These are phyloP conservation scores for Anastatica hierochuntica DNA, from an alignment of 345 rosid genomes.

Conservation along the genomic window DNA sequence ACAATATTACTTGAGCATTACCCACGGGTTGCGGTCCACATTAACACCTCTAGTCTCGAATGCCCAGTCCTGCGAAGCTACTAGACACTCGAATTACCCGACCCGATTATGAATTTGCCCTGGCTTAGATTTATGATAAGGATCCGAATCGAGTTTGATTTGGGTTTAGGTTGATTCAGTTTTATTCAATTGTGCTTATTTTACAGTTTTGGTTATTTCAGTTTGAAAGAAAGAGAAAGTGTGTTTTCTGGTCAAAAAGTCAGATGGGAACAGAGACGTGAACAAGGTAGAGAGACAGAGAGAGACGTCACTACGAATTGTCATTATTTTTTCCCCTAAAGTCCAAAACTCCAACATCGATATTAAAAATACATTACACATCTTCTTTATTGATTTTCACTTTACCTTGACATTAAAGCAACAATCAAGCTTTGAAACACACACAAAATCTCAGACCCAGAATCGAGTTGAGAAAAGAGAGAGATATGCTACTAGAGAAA, in stretches of 20 bases:
- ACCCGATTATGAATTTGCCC: too few species aligned
- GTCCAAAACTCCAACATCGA: slow-evolving; percentile 2
- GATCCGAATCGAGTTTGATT: too few species aligned
- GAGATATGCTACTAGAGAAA: slow-evolving; percentile 17
- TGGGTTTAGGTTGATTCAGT: too few species aligned
- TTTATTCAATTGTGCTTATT: too few species aligned
- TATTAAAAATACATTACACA: slow-evolving; percentile 3
- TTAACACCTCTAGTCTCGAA: too few species aligned
- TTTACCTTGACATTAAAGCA: slow-evolving; percentile 34
- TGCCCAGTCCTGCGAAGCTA: too few species aligned
- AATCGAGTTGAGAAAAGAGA: background rate
- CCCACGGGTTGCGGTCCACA: too few species aligned
- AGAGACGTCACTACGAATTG: background rate
- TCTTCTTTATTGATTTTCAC: slow-evolving; percentile 1
- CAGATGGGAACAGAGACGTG: slow-evolving; percentile 9
- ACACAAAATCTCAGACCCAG: slow-evolving; percentile 1
- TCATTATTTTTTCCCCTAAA: background rate
- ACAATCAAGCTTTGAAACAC: slow-evolving; percentile 9
- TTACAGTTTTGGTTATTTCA: too few species aligned
- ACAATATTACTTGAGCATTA: too few species aligned
- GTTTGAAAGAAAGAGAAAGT: too few species aligned
- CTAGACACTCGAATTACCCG: too few species aligned
- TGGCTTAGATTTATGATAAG: too few species aligned
- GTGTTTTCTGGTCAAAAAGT: slow-evolving; percentile 16
- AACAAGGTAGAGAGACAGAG: slow-evolving; percentile 17